Evolutionary conservation across 345 rosid species (phyloP).

Genomic region (Eucalyptus shirleyi): DNA sequence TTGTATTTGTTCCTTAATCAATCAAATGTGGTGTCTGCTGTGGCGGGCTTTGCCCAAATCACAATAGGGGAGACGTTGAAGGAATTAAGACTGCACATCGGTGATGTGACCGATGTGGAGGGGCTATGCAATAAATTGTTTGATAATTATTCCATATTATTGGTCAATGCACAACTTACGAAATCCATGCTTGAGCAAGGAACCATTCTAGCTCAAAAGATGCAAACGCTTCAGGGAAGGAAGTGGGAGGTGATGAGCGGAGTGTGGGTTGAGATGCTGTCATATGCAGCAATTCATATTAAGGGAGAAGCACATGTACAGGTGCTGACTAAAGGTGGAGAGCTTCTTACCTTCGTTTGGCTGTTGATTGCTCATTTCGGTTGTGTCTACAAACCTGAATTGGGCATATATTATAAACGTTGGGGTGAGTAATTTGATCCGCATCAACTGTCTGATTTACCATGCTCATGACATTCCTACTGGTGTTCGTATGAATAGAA

Average conservation of each 20-base stretch:
- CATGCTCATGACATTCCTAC: neutral
- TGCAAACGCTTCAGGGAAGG: fast-evolving
- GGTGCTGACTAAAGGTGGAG: neutral
- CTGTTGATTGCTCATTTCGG: neutral
- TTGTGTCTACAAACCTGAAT: neutral
- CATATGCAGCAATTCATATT: neutral
- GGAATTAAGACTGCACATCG: no score
- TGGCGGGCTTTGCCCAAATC: fast-evolving
- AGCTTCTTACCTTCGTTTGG: neutral
- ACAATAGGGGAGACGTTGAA: fast-evolving
- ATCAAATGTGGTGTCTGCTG: fast-evolving
- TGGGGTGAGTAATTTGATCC: fast-evolving
- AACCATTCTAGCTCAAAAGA: fast-evolving
- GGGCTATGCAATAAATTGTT: no score
- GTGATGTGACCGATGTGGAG: no score
- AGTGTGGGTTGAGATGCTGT: neutral
- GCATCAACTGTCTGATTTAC: neutral
- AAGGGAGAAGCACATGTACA: neutral
- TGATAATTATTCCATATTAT: no score
- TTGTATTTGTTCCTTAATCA: no score
- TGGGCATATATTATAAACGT: no score
- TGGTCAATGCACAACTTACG: no score
- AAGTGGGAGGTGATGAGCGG: neutral
- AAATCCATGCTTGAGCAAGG: fast-evolving
- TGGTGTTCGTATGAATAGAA: neutral